Percentiles rank a stretch among this genome's conserved stretches.
These are phyloP conservation scores for Gossypium herbaceum DNA, from an alignment of 345 rosid species.

Conservation along the genomic window DNA sequence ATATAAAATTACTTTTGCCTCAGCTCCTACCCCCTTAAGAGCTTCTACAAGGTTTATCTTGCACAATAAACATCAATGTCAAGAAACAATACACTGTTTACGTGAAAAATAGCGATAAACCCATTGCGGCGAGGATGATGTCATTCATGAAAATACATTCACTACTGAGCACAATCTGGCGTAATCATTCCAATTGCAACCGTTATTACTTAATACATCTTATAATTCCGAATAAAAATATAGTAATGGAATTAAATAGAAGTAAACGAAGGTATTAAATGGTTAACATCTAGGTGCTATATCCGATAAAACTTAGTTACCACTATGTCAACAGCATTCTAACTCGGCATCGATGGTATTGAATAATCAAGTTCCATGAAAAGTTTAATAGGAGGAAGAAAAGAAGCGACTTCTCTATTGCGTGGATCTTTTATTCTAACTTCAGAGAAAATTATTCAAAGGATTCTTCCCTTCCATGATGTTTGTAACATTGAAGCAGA, in stretches of 20 bases:
- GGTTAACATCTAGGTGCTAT: neutral
- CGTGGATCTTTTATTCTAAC: conserved; percentile 56
- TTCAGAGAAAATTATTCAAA: conserved; percentile 68
- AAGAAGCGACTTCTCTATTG: conserved; percentile 45
- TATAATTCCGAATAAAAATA: conserved; percentile 1
- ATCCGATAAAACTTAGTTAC: neutral
- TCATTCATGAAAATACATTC: conserved; percentile 1
- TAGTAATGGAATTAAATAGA: neutral
- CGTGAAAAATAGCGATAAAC: neutral
- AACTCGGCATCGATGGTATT: conserved; percentile 92
- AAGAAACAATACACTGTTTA: neutral
- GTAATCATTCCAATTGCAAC: neutral
- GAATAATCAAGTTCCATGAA: conserved; percentile 90
- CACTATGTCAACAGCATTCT: conserved; percentile 21
- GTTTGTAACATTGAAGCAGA: conserved; percentile 39
- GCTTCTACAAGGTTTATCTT: conserved; percentile 59
- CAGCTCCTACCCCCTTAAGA: conserved; percentile 57
- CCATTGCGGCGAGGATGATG: neutral
- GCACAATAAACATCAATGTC: conserved; percentile 25
- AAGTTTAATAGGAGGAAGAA: conserved; percentile 67
- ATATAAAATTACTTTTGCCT: conserved; percentile 53
- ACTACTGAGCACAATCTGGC: neutral
- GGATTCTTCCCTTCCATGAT: conserved; percentile 98
- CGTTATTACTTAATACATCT: neutral
- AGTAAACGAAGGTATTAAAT: neutral